These are phyloP conservation scores for Pigoraptor vietnamica DNA, from an alignment of 78 protist species.

Conservation along the genomic window DNA sequence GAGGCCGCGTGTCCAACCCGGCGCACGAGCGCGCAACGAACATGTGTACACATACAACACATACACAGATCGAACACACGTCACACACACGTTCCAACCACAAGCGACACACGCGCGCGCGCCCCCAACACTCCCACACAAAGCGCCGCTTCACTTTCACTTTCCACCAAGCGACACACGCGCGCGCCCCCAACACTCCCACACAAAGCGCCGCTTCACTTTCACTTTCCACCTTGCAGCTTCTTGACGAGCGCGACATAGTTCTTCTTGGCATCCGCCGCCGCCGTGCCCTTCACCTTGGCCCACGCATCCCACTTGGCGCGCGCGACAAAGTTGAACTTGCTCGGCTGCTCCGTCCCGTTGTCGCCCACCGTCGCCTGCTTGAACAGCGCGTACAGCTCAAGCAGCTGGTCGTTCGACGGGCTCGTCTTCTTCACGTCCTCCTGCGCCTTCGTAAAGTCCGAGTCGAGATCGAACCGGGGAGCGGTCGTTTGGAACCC, in stretches of 20 bases:
- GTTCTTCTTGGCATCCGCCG: neutral
- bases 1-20: too few relatives aligned
- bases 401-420: neutral
- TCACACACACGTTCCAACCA: too few relatives aligned
- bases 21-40: too few relatives aligned
- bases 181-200: neutral
- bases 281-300: neutral
- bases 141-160: too few relatives aligned
- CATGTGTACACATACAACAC: too few relatives aligned
- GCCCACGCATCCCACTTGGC: neutral
- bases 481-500: neutral
- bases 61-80: too few relatives aligned
- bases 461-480: neutral
- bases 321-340: neutral
- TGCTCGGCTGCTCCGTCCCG: neutral
- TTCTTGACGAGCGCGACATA: neutral
- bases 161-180: neutral
- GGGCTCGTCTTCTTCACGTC: neutral
- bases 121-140: neutral
- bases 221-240: neutral
- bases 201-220: neutral
- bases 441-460: neutral
- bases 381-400: conserved; percentile 2
- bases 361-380: neutral
- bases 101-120: neutral